These are phyloP conservation scores for Sporothrix pseudoabietina DNA, from an alignment of 2,329 filamentous ascomycete genomes.

Conservation along the genomic window DNA sequence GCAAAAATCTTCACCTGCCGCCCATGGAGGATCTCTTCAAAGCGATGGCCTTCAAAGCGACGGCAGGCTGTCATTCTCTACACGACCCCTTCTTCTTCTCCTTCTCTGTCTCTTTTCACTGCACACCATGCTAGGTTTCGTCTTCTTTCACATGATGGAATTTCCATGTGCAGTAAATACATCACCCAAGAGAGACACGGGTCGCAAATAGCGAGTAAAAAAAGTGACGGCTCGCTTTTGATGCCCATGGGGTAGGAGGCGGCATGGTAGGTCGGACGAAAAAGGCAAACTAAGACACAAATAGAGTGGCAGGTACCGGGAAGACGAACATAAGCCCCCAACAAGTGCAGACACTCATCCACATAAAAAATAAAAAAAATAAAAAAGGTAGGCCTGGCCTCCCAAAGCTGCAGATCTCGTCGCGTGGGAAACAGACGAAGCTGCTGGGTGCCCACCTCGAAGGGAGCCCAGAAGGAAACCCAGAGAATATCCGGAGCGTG, in stretches of 20 bases:
- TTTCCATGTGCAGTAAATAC: not conserved
- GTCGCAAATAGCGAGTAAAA: not conserved
- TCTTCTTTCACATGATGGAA: not conserved
- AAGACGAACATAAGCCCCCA: not conserved
- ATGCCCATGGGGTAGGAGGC: constrained; percentile 21
- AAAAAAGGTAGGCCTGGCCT: not conserved
- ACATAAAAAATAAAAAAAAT: not conserved
- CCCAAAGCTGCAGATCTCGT: constrained; percentile 26
- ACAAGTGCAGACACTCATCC: not conserved
- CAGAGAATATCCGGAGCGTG: constrained; percentile 8
- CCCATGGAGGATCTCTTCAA: not conserved
- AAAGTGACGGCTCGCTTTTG: constrained; percentile 20
- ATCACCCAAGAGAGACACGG: not conserved
- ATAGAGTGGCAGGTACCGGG: not conserved
- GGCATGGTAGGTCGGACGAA: constrained; percentile 18
- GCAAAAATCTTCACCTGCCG: constrained; percentile 5
- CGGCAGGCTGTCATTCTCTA: not conserved
- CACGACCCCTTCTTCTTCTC: not conserved
- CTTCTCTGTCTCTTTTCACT: not conserved
- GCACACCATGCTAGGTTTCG: not conserved
- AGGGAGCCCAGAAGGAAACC: not conserved
- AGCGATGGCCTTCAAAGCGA: not conserved
- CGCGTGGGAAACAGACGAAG: constrained; percentile 21
- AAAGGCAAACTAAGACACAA: not conserved
- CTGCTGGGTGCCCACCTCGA: not conserved